Conservation (phyloP, 768 basidiomycete species). For the Suillus paluster region DNA sequence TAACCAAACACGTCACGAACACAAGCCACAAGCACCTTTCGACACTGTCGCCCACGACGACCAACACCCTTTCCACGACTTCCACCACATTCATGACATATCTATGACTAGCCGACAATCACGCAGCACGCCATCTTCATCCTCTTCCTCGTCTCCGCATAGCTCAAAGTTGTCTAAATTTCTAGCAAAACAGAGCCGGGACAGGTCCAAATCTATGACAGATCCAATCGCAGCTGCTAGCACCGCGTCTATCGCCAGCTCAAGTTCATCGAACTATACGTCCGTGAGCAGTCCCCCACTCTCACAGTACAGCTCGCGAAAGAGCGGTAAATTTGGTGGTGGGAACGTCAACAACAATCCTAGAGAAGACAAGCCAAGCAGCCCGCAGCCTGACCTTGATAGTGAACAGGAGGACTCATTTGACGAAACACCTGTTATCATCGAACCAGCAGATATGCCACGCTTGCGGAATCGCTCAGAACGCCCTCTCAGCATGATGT, state of each 20-base stretch:
- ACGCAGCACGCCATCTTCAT: constrained; percentile 46
- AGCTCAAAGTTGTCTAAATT: constrained; percentile 68
- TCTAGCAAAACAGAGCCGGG: constrained; percentile 65
- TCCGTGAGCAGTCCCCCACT: constrained; percentile 36
- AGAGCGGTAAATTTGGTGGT: constrained; percentile 42
- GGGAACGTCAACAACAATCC: constrained; percentile 13
- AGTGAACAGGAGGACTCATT: constrained; percentile 38
- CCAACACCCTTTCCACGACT: constrained; percentile 17
- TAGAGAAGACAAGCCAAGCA: constrained; percentile 25
- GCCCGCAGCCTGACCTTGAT: constrained; percentile 23
- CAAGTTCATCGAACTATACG: constrained; percentile 42
- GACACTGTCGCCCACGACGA: constrained; percentile 19
- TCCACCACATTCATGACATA: constrained; percentile 5
- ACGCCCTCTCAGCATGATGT: constrained; percentile 52
- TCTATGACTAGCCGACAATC: constrained; percentile 52
- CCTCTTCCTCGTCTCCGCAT: constrained; percentile 46
- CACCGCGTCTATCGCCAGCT: constrained; percentile 43
- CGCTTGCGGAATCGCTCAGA: constrained; percentile 60
- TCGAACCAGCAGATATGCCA: constrained; percentile 62
- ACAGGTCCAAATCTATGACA: constrained; percentile 60
- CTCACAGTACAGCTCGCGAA: constrained; percentile 31
- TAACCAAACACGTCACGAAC: constrained; percentile 26
- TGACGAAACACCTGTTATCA: constrained; percentile 66
- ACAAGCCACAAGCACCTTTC: constrained; percentile 16
- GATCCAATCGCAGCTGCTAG: constrained; percentile 41